These are phyloP conservation scores for Phytophthora citricola DNA, from an alignment of 352 stramenopile species.

Conservation along the genomic window DNA sequence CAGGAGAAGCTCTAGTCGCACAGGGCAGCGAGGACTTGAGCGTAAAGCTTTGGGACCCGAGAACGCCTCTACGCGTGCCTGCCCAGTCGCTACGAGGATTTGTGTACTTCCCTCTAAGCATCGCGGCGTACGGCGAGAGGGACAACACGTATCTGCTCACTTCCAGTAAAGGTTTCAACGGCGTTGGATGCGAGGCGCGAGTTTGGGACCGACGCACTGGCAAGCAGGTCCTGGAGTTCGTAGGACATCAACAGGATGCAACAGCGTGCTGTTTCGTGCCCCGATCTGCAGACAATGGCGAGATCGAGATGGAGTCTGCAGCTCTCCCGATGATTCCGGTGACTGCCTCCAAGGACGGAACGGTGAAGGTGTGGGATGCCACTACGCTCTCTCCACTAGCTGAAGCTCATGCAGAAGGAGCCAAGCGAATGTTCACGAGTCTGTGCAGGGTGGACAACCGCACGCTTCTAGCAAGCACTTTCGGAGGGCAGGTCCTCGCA, in stretches of 20 bases:
- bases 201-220: conserved; percentile 82
- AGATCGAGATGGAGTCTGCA: conserved; percentile 10
- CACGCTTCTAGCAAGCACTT: conserved; percentile 64
- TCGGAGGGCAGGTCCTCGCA: conserved; percentile 53
- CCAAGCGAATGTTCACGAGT: conserved; percentile 69
- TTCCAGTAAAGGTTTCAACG: conserved; percentile 89
- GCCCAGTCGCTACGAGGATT: conserved; percentile 69
- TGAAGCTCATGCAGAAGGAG: conserved; percentile 53
- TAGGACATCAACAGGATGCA: conserved; percentile 79
- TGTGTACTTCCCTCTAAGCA: conserved; percentile 81
- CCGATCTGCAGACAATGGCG: conserved; percentile 4
- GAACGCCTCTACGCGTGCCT: conserved; percentile 53
- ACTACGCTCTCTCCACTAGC: conserved; percentile 34
- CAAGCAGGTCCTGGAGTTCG: conserved; percentile 62
- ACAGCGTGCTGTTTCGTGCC: conserved; percentile 77
- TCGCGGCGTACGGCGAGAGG: conserved; percentile 38
- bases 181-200: conserved; percentile 75
- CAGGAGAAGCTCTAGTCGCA: conserved; percentile 58
- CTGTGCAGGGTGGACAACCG: conserved; percentile 44
- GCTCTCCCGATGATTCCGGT: conserved; percentile 42
- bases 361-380: conserved; percentile 75
- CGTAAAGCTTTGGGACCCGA: conserved; percentile 82
- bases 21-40: conserved; percentile 87
- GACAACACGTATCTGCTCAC: conserved; percentile 75
- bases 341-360: conserved; percentile 84